phyloP scores from a whole-genome alignment of 225 moss, liverwort and hornwort genomes.

The Physcomitrellopsis africana region DNA sequence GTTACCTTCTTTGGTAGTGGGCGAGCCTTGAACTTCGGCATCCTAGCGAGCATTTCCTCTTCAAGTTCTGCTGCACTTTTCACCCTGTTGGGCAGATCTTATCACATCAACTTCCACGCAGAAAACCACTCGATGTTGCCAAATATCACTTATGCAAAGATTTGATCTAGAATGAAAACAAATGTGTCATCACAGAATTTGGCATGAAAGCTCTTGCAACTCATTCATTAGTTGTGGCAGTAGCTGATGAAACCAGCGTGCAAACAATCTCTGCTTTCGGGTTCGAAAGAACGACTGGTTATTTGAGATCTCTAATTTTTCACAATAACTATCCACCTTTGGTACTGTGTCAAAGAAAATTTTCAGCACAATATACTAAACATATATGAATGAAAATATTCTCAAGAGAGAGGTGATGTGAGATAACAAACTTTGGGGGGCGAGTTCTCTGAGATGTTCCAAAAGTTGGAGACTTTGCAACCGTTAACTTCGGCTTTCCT shows the following conservation, averaged over 20 bases:
- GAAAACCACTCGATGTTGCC: not conserved
- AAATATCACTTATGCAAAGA: slow-evolving; percentile 10
- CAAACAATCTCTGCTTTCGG: not conserved
- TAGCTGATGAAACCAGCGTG: not conserved
- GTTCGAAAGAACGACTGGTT: not conserved
- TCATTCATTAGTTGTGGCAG: not conserved
- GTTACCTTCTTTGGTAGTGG: slow-evolving; percentile 84
- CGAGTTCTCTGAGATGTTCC: slow-evolving; percentile 72
- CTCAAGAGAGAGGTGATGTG: not conserved
- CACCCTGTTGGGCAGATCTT: slow-evolving; percentile 50
- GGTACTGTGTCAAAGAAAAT: not conserved
- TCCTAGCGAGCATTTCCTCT: slow-evolving; percentile 80
- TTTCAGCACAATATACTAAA: not conserved
- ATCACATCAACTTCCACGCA: slow-evolving; percentile 16
- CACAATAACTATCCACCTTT: not conserved
- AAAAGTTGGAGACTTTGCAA: slow-evolving; percentile 78
- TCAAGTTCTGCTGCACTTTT: slow-evolving; percentile 87
- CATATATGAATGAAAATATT: not conserved
- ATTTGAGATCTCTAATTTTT: not conserved
- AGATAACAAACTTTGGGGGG: slow-evolving; percentile 55
- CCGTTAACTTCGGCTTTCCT: slow-evolving; percentile 70
- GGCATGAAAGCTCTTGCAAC: too few relatives aligned
- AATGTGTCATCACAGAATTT: too few relatives aligned
- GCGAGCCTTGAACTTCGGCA: slow-evolving; percentile 93
- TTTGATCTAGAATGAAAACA: not conserved